A percentile compares a stretch with the other conserved stretches of the same genome.
Evolutionary conservation across 2,329 filamentous ascomycete species (phyloP).

Genomic region (Ophiostoma australiae): DNA sequence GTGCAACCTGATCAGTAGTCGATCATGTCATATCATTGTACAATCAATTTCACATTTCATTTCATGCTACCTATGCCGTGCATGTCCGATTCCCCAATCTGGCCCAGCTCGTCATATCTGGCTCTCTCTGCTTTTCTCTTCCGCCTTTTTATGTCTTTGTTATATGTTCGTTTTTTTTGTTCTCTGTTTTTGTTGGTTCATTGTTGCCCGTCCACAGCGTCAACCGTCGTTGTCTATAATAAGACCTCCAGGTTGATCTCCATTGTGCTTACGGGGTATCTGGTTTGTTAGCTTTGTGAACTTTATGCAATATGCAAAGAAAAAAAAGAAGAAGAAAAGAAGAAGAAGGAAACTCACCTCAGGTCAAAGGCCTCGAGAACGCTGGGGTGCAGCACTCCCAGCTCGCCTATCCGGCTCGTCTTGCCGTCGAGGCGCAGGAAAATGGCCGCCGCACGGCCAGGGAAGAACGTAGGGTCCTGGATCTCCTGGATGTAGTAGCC

Average conservation of each 20-base stretch:
- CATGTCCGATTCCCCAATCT: background rate
- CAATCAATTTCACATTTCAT: background rate
- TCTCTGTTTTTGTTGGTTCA: background rate
- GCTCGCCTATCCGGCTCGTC: slow-evolving; percentile 73
- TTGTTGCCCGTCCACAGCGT: background rate
- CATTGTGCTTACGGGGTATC: slow-evolving; percentile 86
- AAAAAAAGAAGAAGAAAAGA: slow-evolving; percentile 6
- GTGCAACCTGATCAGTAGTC: background rate
- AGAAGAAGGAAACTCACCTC: slow-evolving; percentile 48
- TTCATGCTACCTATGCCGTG: background rate
- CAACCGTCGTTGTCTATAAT: slow-evolving; percentile 49
- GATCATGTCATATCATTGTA: background rate
- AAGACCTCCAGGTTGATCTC: slow-evolving; percentile 95
- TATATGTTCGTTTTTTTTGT: slow-evolving; percentile 1
- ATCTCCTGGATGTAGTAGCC: slow-evolving; percentile 95
- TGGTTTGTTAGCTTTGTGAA: slow-evolving; percentile 32
- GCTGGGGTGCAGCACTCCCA: slow-evolving; percentile 88
- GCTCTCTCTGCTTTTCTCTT: background rate
- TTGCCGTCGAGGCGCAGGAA: slow-evolving; percentile 70
- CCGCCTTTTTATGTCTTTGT: background rate
- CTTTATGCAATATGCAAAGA: background rate
- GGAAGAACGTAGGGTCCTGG: slow-evolving; percentile 82
- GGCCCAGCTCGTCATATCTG: background rate
- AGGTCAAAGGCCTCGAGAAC: slow-evolving; percentile 93
- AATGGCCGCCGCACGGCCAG: slow-evolving; percentile 81